Evolutionary conservation across 2,329 filamentous ascomycete species (phyloP).

Genomic region (Alternaria sp.): DNA sequence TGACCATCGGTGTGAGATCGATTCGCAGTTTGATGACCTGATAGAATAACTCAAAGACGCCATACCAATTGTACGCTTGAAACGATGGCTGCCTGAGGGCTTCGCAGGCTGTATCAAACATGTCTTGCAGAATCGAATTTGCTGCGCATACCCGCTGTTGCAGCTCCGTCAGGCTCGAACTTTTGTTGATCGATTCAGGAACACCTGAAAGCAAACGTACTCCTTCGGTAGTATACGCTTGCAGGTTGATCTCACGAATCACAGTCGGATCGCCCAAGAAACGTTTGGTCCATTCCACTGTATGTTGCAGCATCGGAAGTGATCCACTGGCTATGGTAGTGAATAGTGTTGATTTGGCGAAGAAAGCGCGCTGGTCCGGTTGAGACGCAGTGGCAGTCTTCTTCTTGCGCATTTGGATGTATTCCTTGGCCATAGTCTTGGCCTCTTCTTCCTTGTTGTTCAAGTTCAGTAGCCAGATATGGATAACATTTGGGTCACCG

Average conservation of each 20-base stretch:
- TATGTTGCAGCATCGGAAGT: constrained; percentile 38
- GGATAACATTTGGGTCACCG: constrained; percentile 28
- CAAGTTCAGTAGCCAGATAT: constrained; percentile 21
- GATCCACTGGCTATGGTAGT: constrained; percentile 47
- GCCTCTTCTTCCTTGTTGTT: constrained; percentile 21
- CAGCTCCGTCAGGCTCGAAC: constrained; percentile 11
- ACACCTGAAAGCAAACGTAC: constrained; percentile 11
- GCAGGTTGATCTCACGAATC: constrained; percentile 4
- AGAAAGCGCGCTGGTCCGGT: constrained; percentile 38
- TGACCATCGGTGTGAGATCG: constrained; percentile 13
- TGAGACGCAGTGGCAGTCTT: constrained; percentile 32
- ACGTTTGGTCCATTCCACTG: constrained; percentile 47
- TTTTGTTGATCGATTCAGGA: background rate
- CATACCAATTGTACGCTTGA: constrained; percentile 31
- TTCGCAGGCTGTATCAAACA: constrained; percentile 42
- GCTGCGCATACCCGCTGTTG: constrained; percentile 29
- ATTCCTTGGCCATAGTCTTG: constrained; percentile 11
- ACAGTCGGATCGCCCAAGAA: constrained; percentile 48
- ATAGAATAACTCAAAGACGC: constrained; percentile 32
- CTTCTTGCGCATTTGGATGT: constrained; percentile 31
- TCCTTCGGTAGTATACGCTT: constrained; percentile 1
- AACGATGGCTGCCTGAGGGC: constrained; percentile 48
- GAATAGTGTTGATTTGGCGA: constrained; percentile 37
- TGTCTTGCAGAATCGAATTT: constrained; percentile 37
- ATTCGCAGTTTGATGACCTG: constrained; percentile 26